Conservation (phyloP, 805 yeast species). For the Metschnikowia lochheadii region DNA sequence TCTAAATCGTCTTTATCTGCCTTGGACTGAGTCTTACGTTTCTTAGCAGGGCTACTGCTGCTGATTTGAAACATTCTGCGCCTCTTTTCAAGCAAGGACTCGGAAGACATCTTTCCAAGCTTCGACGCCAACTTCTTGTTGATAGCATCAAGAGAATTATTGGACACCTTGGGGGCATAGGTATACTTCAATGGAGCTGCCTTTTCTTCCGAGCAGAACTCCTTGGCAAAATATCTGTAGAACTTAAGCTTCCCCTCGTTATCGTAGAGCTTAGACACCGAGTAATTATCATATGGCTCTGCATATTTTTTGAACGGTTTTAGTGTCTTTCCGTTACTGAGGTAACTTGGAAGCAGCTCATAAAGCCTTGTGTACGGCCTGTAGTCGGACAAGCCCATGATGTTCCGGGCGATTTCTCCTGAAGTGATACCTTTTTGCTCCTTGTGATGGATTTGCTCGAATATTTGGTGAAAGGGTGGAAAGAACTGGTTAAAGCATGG, state of each 20-base stretch:
- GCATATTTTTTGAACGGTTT: slow-evolving; percentile 24
- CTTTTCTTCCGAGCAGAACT: slow-evolving; percentile 13
- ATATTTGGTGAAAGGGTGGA: slow-evolving; percentile 64
- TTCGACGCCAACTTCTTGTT: slow-evolving; percentile 17
- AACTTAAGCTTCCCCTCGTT: slow-evolving; percentile 71
- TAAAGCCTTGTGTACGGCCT: slow-evolving; percentile 50
- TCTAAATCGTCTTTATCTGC: background rate
- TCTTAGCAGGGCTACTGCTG: background rate
- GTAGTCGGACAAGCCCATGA: slow-evolving; percentile 54
- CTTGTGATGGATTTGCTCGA: slow-evolving; percentile 39
- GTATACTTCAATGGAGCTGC: slow-evolving; percentile 9
- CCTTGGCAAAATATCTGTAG: slow-evolving; percentile 48
- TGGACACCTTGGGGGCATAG: slow-evolving; percentile 8
- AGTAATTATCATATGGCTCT: slow-evolving; percentile 25
- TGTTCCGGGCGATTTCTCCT: slow-evolving; percentile 44
- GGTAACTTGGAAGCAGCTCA: slow-evolving; percentile 44
- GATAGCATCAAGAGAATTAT: slow-evolving; percentile 14
- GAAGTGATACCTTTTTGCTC: slow-evolving; percentile 55
- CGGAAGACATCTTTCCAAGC: slow-evolving; percentile 25
- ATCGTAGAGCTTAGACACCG: slow-evolving; percentile 60
- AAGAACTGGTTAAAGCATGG: slow-evolving; percentile 49
- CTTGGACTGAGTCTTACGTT: background rate
- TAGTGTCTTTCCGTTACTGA: slow-evolving; percentile 25
- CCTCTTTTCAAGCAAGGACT: slow-evolving; percentile 20
- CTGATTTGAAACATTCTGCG: slow-evolving; percentile 6